These are phyloP conservation scores for Terfezia claveryi DNA, from an alignment of 495 filamentous ascomycete genomes.

Conservation along the genomic window DNA sequence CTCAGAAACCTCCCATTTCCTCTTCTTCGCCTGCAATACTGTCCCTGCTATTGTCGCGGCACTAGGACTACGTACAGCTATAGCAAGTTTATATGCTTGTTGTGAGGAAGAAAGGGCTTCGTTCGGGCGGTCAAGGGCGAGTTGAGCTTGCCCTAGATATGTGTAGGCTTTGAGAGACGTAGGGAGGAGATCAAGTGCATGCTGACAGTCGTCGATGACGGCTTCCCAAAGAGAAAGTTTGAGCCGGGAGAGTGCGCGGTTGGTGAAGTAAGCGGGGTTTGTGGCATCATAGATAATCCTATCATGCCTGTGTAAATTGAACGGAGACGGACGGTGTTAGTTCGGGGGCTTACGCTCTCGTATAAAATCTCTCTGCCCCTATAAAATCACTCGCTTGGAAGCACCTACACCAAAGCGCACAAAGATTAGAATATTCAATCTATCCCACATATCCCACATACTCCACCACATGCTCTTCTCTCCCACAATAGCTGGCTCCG, in stretches of 20 bases:
- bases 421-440: too few relatives aligned
- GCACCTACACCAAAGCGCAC: too few relatives aligned
- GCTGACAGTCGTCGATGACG: slow-evolving; percentile 59
- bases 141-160: slow-evolving; percentile 64
- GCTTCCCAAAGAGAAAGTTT: slow-evolving; percentile 46
- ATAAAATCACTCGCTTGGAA: too few relatives aligned
- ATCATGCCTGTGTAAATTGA: too few relatives aligned
- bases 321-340: too few relatives aligned
- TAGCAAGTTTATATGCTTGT: slow-evolving; percentile 50
- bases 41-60: slow-evolving; percentile 40
- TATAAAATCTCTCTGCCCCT: too few relatives aligned
- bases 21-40: slow-evolving; percentile 62
- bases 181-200: slow-evolving; percentile 43
- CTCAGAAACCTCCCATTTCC: slow-evolving; percentile 35
- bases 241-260: slow-evolving; percentile 68
- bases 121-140: slow-evolving; percentile 47
- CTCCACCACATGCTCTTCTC: too few relatives aligned
- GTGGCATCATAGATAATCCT: slow-evolving; percentile 23
- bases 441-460: too few relatives aligned
- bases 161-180: slow-evolving; percentile 61
- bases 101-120: slow-evolving; percentile 52
- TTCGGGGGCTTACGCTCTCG: too few relatives aligned
- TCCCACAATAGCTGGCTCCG: too few relatives aligned
- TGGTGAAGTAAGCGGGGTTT: slow-evolving; percentile 53
- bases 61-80: slow-evolving; percentile 25